Evolutionary conservation across 2,329 filamentous ascomycete genomes (phyloP).

Genomic region (Coniochaeta ligniaria): DNA sequence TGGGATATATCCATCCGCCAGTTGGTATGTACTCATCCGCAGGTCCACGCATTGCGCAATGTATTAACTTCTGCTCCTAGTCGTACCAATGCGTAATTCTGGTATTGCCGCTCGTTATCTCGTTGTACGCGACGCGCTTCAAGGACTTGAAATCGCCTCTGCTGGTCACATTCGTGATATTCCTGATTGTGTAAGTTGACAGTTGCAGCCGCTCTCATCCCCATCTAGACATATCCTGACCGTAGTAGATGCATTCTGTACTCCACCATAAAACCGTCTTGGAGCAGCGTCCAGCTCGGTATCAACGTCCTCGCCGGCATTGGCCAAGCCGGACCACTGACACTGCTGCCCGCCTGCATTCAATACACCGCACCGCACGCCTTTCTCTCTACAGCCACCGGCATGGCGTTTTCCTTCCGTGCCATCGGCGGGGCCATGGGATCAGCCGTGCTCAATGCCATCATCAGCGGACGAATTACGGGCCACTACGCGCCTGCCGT

Average conservation of each 20-base stretch:
- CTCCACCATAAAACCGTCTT: slow-evolving; percentile 31
- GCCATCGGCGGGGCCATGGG: slow-evolving; percentile 47
- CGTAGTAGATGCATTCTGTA: slow-evolving; percentile 31
- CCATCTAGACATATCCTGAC: neutral
- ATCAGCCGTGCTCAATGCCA: slow-evolving; percentile 42
- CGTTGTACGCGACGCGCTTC: slow-evolving; percentile 35
- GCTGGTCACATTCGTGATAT: slow-evolving; percentile 36
- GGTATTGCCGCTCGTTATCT: slow-evolving; percentile 33
- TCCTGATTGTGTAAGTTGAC: slow-evolving; percentile 34
- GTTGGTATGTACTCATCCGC: slow-evolving; percentile 14
- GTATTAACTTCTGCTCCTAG: neutral
- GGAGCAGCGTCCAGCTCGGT: slow-evolving; percentile 37
- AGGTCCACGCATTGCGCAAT: too few species aligned
- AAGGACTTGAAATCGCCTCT: slow-evolving; percentile 41
- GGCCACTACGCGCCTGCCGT: slow-evolving; percentile 31
- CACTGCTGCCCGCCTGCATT: slow-evolving; percentile 39
- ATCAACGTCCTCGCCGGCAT: slow-evolving; percentile 39
- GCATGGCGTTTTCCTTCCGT: slow-evolving; percentile 43
- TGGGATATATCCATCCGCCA: slow-evolving; percentile 42
- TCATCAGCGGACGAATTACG: slow-evolving; percentile 38
- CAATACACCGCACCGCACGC: slow-evolving; percentile 47
- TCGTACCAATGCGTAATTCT: slow-evolving; percentile 32
- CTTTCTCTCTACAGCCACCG: slow-evolving; percentile 44
- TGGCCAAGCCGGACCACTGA: slow-evolving; percentile 41
- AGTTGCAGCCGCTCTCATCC: neutral